phyloP scores from a whole-genome alignment of 2,329 filamentous ascomycete genomes.

The Cladosporium velox region DNA sequence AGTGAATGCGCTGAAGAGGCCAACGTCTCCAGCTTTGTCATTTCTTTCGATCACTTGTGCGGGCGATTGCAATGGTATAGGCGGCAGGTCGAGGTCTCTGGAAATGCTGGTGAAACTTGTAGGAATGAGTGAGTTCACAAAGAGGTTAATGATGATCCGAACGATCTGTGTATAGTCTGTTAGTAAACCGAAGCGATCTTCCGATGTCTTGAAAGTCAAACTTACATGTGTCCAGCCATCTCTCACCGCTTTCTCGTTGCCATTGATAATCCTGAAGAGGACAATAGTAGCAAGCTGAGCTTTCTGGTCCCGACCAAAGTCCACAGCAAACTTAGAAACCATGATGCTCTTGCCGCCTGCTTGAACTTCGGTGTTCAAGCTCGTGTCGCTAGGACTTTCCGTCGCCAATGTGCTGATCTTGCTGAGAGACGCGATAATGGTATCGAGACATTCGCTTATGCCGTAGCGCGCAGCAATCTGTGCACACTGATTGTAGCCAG shows the following conservation, averaged over 20 bases:
- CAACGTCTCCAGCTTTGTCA: constrained; percentile 73
- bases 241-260: constrained; percentile 75
- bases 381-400: constrained; percentile 74
- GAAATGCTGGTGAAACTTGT: constrained; percentile 70
- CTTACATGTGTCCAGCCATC: constrained; percentile 78
- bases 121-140: constrained; percentile 90
- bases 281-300: constrained; percentile 92
- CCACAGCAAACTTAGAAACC: constrained; percentile 97
- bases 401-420: constrained; percentile 87
- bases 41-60: constrained; percentile 91
- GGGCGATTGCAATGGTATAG: constrained; percentile 86
- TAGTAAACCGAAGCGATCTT: background rate
- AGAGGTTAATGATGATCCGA: constrained; percentile 91
- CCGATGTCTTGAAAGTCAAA: constrained; percentile 23
- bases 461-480: constrained; percentile 85
- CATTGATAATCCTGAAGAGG: constrained; percentile 87
- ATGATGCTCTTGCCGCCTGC: constrained; percentile 84
- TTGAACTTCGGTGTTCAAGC: constrained; percentile 93
- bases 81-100: constrained; percentile 68
- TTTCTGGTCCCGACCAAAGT: constrained; percentile 89
- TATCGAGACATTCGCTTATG: constrained; percentile 83
- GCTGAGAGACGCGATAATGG: constrained; percentile 86
- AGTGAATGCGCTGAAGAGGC: constrained; percentile 90
- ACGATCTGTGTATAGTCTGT: constrained; percentile 66
- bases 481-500: constrained; percentile 94